Evolutionary conservation across 2,329 filamentous ascomycete genomes (phyloP), one percentile per base, ranked within the genome.

Genomic region (Coniosporium tulheliwenetii): DNA sequence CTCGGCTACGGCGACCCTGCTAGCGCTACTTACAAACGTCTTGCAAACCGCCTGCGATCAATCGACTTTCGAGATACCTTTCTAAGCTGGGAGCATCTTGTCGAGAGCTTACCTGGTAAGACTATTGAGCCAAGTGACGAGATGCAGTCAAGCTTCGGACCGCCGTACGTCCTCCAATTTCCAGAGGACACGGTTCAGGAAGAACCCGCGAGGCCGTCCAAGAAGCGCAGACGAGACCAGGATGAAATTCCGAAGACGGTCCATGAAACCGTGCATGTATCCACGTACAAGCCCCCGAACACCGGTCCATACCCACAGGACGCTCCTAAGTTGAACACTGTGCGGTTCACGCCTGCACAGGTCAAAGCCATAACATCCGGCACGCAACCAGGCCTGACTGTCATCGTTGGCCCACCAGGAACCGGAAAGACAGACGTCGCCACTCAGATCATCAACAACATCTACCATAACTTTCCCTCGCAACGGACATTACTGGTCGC

Each of bases 351-450:
- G 4, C 77, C 89, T 30, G 77, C 83, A 32, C 91, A 96, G 60
- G 74, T 93, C 26, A 84, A 96, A 57, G 91, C 91, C 19, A 91
- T 98, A 52, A 78, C 83, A 44, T 95, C 89, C 34, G 91, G 91
- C 14, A 87, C 85, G 5, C 93, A 98, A 52, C 89, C 91, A 31
- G 91, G 93, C 14, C 70, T 98, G 39, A 95, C 89, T 1, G 75
- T 98, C 38, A 81, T 98, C 50, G 85, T 98, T 46, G 91, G 91
- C 1, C 91, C 91, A 41, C 91, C 91, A 7, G 91, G 91, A 41
- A 98, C 91, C 5, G 91, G 93, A 46, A 98, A 98, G 67, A 98
- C 91, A n/a, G 91, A 98, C 61, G 91, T 98, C 40, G 87, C 86
- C 38, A 95, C 89, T 4, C 91, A 98, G 60, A 93, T 96, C 57